Conservation (phyloP, 83 land plant species). For the Thuja plicata region DNA sequence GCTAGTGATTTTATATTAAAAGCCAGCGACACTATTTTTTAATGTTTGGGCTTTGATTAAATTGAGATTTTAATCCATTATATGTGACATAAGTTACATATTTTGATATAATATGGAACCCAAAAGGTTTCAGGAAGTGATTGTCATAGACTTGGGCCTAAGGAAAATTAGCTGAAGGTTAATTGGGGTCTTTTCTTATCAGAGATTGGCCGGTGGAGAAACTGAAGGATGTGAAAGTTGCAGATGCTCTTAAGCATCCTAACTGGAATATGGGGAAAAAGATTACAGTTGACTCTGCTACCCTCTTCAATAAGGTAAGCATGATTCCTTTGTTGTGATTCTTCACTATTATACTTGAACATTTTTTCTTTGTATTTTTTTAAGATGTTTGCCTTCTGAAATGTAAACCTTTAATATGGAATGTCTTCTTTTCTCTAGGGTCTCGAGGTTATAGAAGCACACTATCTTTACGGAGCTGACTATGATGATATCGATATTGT, state of each 20-base stretch:
- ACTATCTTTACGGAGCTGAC: conserved; percentile 93
- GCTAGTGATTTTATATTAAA: not conserved
- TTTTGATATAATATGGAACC: not conserved
- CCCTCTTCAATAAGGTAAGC: conserved; percentile 89
- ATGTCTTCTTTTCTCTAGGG: conserved; percentile 51
- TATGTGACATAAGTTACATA: not conserved
- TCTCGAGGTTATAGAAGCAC: conserved; percentile 97
- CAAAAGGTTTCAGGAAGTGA: not conserved
- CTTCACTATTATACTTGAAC: not conserved
- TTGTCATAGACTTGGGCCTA: not conserved
- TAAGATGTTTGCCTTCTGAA: not conserved
- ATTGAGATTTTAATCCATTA: not conserved
- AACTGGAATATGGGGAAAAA: conserved; percentile 98
- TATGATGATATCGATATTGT: conserved; percentile 94
- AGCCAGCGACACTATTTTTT: not conserved
- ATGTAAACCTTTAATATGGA: not conserved
- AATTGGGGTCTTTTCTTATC: not conserved
- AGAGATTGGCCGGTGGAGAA: conserved; percentile 99
- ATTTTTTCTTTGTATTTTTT: not conserved
- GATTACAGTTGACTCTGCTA: conserved; percentile 96
- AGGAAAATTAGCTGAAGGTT: conserved; percentile 2
- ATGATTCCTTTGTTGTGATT: conserved; percentile 1
- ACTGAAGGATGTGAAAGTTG: conserved; percentile 90
- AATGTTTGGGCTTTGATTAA: not conserved
- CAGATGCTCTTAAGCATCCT: conserved; percentile 97